Base-by-base conservation (phyloP, 1,284 basidiomycete species). In the Cystobasidiaceae sp. region DNA sequence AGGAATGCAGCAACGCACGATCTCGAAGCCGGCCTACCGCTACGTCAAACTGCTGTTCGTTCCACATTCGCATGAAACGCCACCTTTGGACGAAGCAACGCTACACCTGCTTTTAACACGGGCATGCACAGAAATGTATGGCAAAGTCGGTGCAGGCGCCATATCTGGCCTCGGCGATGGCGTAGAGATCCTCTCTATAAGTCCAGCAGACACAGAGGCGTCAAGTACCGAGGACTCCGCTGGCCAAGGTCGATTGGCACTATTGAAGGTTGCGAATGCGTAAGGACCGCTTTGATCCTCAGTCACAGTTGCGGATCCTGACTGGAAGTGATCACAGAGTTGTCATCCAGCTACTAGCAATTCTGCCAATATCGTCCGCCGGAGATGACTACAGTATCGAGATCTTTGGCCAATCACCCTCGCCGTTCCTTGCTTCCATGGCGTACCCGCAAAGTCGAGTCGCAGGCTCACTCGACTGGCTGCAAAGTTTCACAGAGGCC, bases 101-200 rank as follows among this genome's bases (percentile, higher is more conserved):
- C 44, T 64, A 34, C 61, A 51, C 33, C 34, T 46, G 30, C 61
- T 64, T 11, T 44, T 64, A 3, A 55, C 51, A 5, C 19, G 52
- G n/a, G 52, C 51, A 45, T 48, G 33, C 28, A 32, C 43, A 30
- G 61, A 64, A 34, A 37, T 51, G 28, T 56, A 54, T 25, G 61
- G 61, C 17, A 55, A 41, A 27, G 52, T 64, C 3, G 61, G 61
- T 23, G 61, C 61, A 30, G 61, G 61, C 13, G 61, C 61, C 1
- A 64, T 64, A 9, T 45, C 51, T 8, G 48, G 13, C 8, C 19
- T 55, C 17, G 51, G 51, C 30, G 52, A 64, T 32, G 61, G 61
- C 6, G 41, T 64, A 17, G 61, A 64, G 21, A 52, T 56, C 5
- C 7, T 56, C 19, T 23, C 39, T 23, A 64, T 64, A n/a, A n/a